These are phyloP conservation scores for Plantago coronopus DNA, from an alignment of 305 asterid genomes.

Conservation along the genomic window DNA sequence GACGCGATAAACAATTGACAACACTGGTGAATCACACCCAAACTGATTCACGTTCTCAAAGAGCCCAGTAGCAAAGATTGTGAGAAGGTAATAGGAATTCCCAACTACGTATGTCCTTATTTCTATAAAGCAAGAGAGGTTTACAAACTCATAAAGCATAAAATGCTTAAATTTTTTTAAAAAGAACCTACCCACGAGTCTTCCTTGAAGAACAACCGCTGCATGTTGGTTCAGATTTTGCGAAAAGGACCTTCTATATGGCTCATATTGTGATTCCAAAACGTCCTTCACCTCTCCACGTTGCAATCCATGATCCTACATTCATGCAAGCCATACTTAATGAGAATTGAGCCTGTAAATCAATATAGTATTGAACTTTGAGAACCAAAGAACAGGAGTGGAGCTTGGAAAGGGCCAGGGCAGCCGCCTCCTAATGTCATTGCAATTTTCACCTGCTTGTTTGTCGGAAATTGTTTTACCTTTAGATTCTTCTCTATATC, in stretches of 20 bases:
- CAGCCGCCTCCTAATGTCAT: too few species aligned
- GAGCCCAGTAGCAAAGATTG: too few species aligned
- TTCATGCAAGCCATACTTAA: constrained; percentile 17
- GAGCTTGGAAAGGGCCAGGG: too few species aligned
- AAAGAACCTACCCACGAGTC: constrained; percentile 66
- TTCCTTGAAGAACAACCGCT: constrained; percentile 98
- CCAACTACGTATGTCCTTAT: neutral
- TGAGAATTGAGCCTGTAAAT: constrained; percentile 1
- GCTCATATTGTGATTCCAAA: constrained; percentile 78
- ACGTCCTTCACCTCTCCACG: constrained; percentile 56
- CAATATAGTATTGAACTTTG: constrained; percentile 5
- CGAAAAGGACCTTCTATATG: constrained; percentile 71
- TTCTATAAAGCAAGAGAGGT: constrained; percentile 3
- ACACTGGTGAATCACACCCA: too few species aligned
- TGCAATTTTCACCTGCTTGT: too few species aligned
- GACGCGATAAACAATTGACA: too few species aligned
- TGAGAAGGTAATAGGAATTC: too few species aligned
- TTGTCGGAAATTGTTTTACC: too few species aligned
- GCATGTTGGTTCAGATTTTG: constrained; percentile 94
- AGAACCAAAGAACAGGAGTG: too few species aligned
- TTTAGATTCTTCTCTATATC: too few species aligned
- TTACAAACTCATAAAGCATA: neutral
- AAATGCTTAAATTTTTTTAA: constrained; percentile 3
- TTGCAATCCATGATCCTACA: constrained; percentile 82
- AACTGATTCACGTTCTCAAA: too few species aligned